Evolutionary conservation across 2,329 filamentous ascomycete genomes (phyloP), one percentile per base, ranked within the genome.

Genomic region (Cryphonectria nitschkei): DNA sequence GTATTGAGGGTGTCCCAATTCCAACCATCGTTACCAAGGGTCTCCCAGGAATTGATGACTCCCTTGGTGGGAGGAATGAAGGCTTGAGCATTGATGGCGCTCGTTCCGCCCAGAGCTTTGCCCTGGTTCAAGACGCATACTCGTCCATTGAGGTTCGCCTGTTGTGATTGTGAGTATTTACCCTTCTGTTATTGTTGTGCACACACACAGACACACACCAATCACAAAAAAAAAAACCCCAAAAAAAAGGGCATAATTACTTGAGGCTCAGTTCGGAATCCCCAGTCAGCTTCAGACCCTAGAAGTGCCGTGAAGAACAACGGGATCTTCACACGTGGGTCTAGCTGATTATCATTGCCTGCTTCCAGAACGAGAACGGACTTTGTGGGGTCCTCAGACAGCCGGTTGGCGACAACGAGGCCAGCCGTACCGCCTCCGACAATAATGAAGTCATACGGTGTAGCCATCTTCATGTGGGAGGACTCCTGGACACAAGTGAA

Each of bases 371-470:
- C 79, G 9, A 82, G 74, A 22, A 84, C 80, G 8, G 75, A 8
- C 75, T 79, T 76, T 37, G 78, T 60, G 39, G 76, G 74, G 68
- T 80, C 77, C 71, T 83, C 81, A 22, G 67, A 69, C 19, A 86
- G 79, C 50, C 84, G 81, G 65, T 78, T 79, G 16, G 84, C 84
- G 66, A 85, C 79, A 0, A 83, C 81, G 67, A 84, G 81, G 26
- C 84, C 84, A 46, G 84, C 80, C 2, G 84, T 85, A 22, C 84
- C 84, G n/a, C 84, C 84, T 43, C 84, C 84, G 19, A 84, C 82
- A 65, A 86, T 78, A 71, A 86, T 76, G 75, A 83, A 85, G 76
- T 86, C 83, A 11, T 70, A 70, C 0, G 32, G 5, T 0, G 61
- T 43, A 22, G 19, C 29, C 29, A 64, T 37, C 4, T 37, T n/a